Base-by-base conservation (phyloP, 2,329 filamentous ascomycete genomes). In the Paraconiothyrium sp. region DNA sequence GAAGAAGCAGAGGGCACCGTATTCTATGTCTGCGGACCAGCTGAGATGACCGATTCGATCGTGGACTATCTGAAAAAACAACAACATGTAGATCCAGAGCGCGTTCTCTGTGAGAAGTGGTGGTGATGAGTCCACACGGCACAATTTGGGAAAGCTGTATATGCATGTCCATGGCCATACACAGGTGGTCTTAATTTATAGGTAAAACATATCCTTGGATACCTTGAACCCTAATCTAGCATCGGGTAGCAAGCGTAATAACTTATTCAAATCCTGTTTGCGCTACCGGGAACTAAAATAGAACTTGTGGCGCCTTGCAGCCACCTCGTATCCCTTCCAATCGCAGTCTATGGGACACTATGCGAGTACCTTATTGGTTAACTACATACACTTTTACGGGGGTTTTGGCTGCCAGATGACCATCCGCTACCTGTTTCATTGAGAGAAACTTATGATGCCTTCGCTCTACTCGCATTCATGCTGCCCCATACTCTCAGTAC, bases 31-130 rank as follows among this genome's bases (percentile, higher is more conserved):
- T 85, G 83, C 60, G 83, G 83, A 1, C 82, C 82, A 22, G 79
- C 80, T 24, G 70, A 68, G 49, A 84, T 85, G 81, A 84, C 82
- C 4, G 83, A 85, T 64, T 73, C 79, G 46, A 71, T 82, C 50
- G 82, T 84, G 4, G 72, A 74, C 6, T 78, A 77, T 54, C 59
- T 84, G 59, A 68, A 71, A 47, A 69, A 66, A 34, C 77, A 80
- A 64, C 67, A 76, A 5, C 75, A 79, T 9, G 78, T 84, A 66
- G 64, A 66, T 24, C 62, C 71, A 20, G 76, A 78, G 41, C 71
- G 74, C 32, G 82, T 84, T 9, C 64, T 84, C 6, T 84, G 81
- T 65, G 83, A 85, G 71, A 84, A 84, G 69, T 85, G 83, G 83
- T 85, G 83, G 83, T 84, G 71, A 67, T 13, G 14, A 8, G 10